These are phyloP conservation scores for Xanthoceras sorbifolium DNA, from an alignment of 345 rosid species.

Conservation along the genomic window DNA sequence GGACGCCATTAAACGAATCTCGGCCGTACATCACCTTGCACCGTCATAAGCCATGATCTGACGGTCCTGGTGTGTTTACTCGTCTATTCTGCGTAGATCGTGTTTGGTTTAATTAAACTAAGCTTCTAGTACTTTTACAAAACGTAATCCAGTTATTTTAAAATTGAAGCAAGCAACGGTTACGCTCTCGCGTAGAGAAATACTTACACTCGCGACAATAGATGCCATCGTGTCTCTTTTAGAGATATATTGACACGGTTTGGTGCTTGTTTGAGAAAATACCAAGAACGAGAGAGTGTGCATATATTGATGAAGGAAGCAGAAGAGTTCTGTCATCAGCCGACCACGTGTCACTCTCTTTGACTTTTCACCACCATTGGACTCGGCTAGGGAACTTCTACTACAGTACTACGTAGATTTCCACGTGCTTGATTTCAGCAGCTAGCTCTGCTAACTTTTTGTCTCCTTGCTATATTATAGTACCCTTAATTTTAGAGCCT, in stretches of 20 bases:
- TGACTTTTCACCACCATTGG: conserved; percentile 34
- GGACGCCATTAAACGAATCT: conserved; percentile 38
- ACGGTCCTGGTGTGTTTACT: conserved; percentile 20
- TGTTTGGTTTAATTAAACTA: neutral
- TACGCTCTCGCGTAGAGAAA: neutral
- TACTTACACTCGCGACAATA: neutral
- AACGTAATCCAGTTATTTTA: neutral
- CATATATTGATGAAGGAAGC: neutral
- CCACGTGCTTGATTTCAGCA: conserved; percentile 21
- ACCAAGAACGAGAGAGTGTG: neutral
- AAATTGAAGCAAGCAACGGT: neutral
- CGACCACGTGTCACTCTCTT: conserved; percentile 31
- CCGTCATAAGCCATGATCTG: conserved; percentile 39
- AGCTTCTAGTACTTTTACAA: neutral
- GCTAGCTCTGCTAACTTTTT: neutral
- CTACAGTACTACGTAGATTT: neutral
- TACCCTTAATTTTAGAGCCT: too few relatives aligned
- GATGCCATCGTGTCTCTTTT: neutral
- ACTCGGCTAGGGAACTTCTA: conserved; percentile 31
- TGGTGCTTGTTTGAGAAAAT: neutral
- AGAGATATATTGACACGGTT: neutral
- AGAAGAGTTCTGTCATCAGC: neutral
- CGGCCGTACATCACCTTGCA: conserved; percentile 29
- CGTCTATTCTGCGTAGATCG: conserved; percentile 12
- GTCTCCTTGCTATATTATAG: neutral